phyloP scores from a whole-genome alignment of 371 early-diverging fungal species.

The Apophysomyces trapeziformis region DNA sequence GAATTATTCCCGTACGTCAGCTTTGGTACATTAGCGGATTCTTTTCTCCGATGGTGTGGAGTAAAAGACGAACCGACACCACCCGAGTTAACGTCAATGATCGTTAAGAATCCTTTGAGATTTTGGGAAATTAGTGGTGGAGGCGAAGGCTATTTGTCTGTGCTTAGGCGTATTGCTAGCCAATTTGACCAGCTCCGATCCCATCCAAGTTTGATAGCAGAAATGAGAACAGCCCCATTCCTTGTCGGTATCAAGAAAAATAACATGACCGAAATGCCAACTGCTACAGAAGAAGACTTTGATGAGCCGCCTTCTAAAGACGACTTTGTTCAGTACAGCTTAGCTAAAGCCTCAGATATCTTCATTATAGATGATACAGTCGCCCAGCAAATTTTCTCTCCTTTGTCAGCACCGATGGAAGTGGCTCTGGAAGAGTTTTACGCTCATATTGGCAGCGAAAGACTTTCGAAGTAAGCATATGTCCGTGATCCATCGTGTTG shows the following conservation, averaged over 20 bases:
- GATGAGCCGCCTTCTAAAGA: constrained; percentile 25
- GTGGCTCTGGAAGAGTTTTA: constrained; percentile 70
- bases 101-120: constrained; percentile 70
- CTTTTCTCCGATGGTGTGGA: constrained; percentile 85
- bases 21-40: constrained; percentile 75
- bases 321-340: constrained; percentile 61
- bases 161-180: constrained; percentile 79
- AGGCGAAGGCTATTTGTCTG: constrained; percentile 73
- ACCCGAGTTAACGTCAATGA: constrained; percentile 70
- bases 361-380: constrained; percentile 84
- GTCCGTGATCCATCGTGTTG: neutral
- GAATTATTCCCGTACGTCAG: constrained; percentile 72
- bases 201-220: constrained; percentile 49
- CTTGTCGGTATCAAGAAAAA: constrained; percentile 57
- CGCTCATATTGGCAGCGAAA: constrained; percentile 69
- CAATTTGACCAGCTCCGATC: constrained; percentile 59
- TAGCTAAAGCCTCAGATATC: constrained; percentile 75
- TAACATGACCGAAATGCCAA: constrained; percentile 16
- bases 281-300: neutral
- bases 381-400: constrained; percentile 75
- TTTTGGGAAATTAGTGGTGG: constrained; percentile 72
- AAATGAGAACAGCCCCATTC: constrained; percentile 66
- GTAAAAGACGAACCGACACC: constrained; percentile 87
- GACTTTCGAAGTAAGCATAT: constrained; percentile 67
- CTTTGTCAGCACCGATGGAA: constrained; percentile 73